Evolutionary conservation across 2,329 filamentous ascomycete species (phyloP), one percentile per base, ranked within the genome.

Genomic region (Epichloe typhina): DNA sequence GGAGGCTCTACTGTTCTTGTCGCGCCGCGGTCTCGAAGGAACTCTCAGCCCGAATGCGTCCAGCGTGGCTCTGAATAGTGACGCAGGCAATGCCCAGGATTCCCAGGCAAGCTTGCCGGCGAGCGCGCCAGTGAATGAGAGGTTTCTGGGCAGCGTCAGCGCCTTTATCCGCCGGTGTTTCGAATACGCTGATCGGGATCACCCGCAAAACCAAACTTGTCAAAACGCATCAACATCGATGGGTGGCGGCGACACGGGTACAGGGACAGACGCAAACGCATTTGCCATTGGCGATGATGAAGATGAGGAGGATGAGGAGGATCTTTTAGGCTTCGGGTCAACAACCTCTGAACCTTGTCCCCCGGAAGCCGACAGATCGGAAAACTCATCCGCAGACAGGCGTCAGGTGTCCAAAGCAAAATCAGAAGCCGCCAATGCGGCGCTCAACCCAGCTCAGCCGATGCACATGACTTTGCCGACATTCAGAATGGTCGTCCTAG

Each of bases 401-500:
- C 61, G 66, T n/a, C 61, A 59, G 48, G 73, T 73, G 33, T 82
- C 80, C 47, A 84, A 81, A 62, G 79, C 83, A 7, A 78, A 82
- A 60, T 82, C 84, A 1, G 83, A 88, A 63, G 79, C 85, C 19
- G 89, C 89, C 45, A 98, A 98, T 63, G 82, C 84, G 8, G 93
- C 93, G 0, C 77, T 98, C 4, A 90, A 98, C 63, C 93, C 93
- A 3, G 84, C 88, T 26, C 91, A 95, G 56, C 93, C 93, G 6
- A 77, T 98, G 0, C 86, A 96, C 64, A 96, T 98, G 62, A 97
- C 93, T 1, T 77, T 98, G 1, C 93, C 93, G 1, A 98, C 93
- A 0, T 98, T 98, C 76, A 85, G 93, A 57, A 98, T 98, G 93
- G 89, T 98, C 3, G 87, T 98, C 9, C 80, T 98, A 7, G 93